Base-by-base conservation (phyloP, 768 basidiomycete genomes). In the Lanmaoa pseudosensibilis region DNA sequence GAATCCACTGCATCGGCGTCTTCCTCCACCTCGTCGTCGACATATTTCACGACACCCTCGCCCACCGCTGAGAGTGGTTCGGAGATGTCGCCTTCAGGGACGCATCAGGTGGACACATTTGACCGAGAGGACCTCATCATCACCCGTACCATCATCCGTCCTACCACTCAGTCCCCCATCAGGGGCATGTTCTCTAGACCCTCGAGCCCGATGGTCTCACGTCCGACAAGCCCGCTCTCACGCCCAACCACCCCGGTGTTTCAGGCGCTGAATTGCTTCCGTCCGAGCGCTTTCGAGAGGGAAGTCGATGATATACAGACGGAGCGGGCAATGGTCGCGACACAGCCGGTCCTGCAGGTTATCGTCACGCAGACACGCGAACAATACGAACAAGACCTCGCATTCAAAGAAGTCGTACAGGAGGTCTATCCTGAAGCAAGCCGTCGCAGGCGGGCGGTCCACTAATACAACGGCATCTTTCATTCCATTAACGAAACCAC, bases 111-210 rank as follows among this genome's bases (percentile, higher is more conserved):
- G 6, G 69, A 69, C 27, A 67, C 63, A 2, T 61, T 55, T 46
- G 66, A 68, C 56, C 64, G 67, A 15, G 74, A 75, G 7, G 67
- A 71, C 55, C 65, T 66, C 58, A 59, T 64, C 44, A 64, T 74
- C 34, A 73, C 72, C 37, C 75, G 75, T 54, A 76, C 72, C 45
- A 70, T 73, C 64, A 69, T 78, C 51, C 73, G 71, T n/a, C 75
- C 74, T 6, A 33, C 57, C 15, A 54, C 73, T 2, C 68, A 63
- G 43, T 58, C 71, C 12, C 44, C 71, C 18, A 40, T 65, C 40
- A 48, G 59, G 38, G 52, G 57, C 34, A 52, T 58, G 40, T 70
- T 76, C 52, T 65, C 75, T 30, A 63, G 70, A 18, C 66, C 74
- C 0, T 70, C 70, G 34, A 70, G 59, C 34, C 70, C 67, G n/a